phyloP scores from a whole-genome alignment of 805 yeast genomes.

The Pichia paraexigua region DNA sequence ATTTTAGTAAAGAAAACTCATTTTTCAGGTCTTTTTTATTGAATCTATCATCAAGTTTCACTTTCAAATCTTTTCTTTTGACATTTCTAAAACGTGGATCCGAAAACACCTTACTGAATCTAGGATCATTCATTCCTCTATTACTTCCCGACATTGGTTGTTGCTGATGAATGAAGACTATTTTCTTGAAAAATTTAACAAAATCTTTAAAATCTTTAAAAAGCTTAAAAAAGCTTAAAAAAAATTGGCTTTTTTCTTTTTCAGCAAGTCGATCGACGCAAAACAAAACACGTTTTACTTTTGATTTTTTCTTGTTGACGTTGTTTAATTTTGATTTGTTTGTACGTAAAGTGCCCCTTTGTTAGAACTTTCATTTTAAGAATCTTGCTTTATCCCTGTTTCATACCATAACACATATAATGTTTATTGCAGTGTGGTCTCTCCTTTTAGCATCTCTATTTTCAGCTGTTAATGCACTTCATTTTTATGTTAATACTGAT shows the following conservation, averaged over 20 bases:
- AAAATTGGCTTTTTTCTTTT: background rate
- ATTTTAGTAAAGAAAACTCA: constrained; percentile 38
- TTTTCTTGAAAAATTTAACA: no score
- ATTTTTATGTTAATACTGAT: constrained; percentile 72
- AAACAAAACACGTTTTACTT: background rate
- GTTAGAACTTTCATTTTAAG: background rate
- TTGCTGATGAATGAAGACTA: no score
- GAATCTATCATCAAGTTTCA: constrained; percentile 81
- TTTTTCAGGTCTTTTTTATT: constrained; percentile 48
- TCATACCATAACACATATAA: background rate
- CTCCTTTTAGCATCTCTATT: background rate
- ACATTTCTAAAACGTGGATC: constrained; percentile 88
- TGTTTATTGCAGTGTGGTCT: background rate
- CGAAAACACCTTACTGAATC: constrained; percentile 69
- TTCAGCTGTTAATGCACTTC: constrained; percentile 42
- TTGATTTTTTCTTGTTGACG: background rate
- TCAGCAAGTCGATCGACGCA: background rate
- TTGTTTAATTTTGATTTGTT: background rate
- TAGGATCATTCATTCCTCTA: constrained; percentile 44
- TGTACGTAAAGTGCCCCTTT: background rate
- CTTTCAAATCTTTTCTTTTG: constrained; percentile 57
- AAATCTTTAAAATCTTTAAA: background rate
- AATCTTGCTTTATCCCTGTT: background rate
- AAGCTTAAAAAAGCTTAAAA: background rate
- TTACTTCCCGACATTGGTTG: constrained; percentile 1